Base-by-base conservation (phyloP, 148 eudicot genomes). In the Vaccinium darrowii region DNA sequence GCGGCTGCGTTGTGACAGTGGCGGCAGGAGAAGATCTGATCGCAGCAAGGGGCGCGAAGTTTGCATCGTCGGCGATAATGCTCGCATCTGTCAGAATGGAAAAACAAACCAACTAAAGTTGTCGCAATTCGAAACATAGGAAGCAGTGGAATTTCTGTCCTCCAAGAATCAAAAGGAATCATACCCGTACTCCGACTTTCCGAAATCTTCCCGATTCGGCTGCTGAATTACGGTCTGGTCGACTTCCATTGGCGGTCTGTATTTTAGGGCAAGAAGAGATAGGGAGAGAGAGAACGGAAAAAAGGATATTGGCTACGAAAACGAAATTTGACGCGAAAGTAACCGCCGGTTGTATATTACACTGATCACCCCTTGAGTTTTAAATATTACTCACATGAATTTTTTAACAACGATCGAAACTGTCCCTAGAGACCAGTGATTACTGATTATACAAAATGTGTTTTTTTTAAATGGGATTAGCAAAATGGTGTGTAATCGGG, bases 21-120 rank as follows among this genome's bases (percentile, higher is more conserved):
- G 62, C 97, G 98, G 80, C 98, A 95, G 14, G 88, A 25, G 88
- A 93, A 95, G 75, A 95, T 85, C 85, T 88, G 91, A 84, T 91
- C 79, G 85, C 98, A 95, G 76, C 97, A 95, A 39, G 98, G 94
- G 8, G 98, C 92, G 23, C 93, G 88, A 49, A 95, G 84, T 87
- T 85, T 89, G 89, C 98, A 95, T 56, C 98, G 91, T 86, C 98
- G 86, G 84, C 87, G 86, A 76, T 95, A 95, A 87, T 95, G 98
- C 6, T 92, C 91, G 81, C 98, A 95, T 52, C 98, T 93, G 39
- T 36, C 18, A 27, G 23, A 53, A 52, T 13, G 13, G 6, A 52
- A 36, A 27, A 39, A 5, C 25, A 82, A 54, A 83, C 21, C 65
- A 30, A 82, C 54, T 69, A 13, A 36, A 43, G 47, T 43, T 43